Conservation (phyloP, 2,329 filamentous ascomycete genomes). For the Monosporascus sp. region DNA sequence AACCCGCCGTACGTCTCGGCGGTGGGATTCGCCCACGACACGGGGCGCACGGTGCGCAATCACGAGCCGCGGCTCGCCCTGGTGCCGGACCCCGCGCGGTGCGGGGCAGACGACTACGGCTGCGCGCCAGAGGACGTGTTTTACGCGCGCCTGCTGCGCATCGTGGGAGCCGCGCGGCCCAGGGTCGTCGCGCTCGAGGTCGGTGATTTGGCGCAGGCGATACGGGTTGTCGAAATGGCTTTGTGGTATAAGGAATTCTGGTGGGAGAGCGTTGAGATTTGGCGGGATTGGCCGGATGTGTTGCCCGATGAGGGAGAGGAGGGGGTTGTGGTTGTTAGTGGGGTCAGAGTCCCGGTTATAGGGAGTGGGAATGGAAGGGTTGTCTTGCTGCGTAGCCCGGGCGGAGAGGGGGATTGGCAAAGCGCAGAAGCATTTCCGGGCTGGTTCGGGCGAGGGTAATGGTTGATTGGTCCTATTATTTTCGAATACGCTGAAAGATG, state of each 20-base stretch:
- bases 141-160: slow-evolving; percentile 58
- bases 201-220: slow-evolving; percentile 63
- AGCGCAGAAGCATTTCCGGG: too few species aligned
- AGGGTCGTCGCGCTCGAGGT: slow-evolving; percentile 64
- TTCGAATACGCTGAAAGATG: too few species aligned
- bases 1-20: slow-evolving; percentile 90
- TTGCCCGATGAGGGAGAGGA: slow-evolving; percentile 23
- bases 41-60: slow-evolving; percentile 67
- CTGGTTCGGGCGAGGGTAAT: too few species aligned
- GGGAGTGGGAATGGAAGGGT: slow-evolving; percentile 45
- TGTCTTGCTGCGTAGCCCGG: slow-evolving; percentile 28
- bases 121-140: slow-evolving; percentile 49
- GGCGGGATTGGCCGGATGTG: slow-evolving; percentile 61
- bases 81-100: slow-evolving; percentile 42
- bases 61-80: slow-evolving; percentile 79
- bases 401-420: too few species aligned
- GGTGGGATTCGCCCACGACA: slow-evolving; percentile 54
- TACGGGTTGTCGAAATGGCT: slow-evolving; percentile 52
- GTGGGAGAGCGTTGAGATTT: slow-evolving; percentile 53
- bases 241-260: slow-evolving; percentile 24
- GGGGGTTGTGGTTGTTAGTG: slow-evolving; percentile 14
- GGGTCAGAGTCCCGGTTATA: slow-evolving; percentile 30
- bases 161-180: slow-evolving; percentile 45
- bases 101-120: slow-evolving; percentile 1
- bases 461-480: too few species aligned